Base-by-base conservation (phyloP, 257 asterid genomes). In the Mitragyna speciosa region DNA sequence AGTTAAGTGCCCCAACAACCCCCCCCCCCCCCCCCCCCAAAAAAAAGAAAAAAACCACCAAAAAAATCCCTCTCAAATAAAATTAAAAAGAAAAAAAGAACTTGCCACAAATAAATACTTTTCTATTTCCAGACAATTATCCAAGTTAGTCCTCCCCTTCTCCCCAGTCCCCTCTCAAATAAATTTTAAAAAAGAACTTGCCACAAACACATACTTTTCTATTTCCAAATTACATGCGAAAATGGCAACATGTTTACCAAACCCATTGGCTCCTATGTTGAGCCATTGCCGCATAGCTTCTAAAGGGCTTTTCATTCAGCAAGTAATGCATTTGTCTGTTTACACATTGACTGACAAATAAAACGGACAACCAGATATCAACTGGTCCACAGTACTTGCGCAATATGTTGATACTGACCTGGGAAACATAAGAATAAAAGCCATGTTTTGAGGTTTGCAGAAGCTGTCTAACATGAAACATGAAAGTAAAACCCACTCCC, bases 241-340 rank as follows among this genome's bases (percentile, higher is more conserved):
- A 58, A 71, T 19, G 8, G 54, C 22, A 8, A 15, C 19, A 15
- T 0, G 12, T 7, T 12, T 83, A 94, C 98, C 98, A 94, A 85
- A 92, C 89, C 97, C 97, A 95, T 81, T 95, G 98, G 89, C 98
- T 95, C 66, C 75, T 86, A 82, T 93, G 98, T 75, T 90, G 96
- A 82, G 96, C 96, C 98, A 95, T 95, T 17, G 98, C 98, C 43
- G 85, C 87, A 83, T 87, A 93, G 83, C 90, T 95, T 85, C 76
- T 90, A 20, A 67, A 75, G 36, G 93, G 92, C 81, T 89, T 84
- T 81, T 77, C 85, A 82, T 95, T 95, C 82, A 90, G 89, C 82
- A 95, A 80, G 87, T 92, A 92, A 59, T 91, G 83, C 26, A 87
- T 41, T 45, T 84, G 76, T 66, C 86, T 84, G 54, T 78, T 83